Evolutionary conservation across 2,329 filamentous ascomycete genomes (phyloP).

Genomic region (Sporothrix humicola): DNA sequence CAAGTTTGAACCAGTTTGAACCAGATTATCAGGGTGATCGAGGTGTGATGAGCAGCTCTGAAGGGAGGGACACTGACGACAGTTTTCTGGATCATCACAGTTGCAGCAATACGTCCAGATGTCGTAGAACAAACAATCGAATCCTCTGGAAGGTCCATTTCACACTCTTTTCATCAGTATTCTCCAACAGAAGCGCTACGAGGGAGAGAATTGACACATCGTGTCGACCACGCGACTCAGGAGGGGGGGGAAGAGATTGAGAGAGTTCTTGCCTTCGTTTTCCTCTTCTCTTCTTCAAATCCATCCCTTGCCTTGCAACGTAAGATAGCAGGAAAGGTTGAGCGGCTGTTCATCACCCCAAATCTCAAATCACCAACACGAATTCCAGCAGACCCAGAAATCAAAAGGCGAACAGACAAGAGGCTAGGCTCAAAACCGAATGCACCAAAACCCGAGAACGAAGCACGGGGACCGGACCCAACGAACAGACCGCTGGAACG

Average conservation of each 20-base stretch:
- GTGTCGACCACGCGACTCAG: constrained; percentile 9
- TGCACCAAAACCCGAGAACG: constrained; percentile 16
- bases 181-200: constrained; percentile 6
- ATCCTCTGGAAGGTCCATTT: neutral
- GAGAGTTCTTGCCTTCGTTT: neutral
- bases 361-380: too few relatives aligned
- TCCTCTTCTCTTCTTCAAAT: neutral
- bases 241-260: neutral
- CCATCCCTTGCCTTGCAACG: neutral
- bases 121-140: constrained; percentile 7
- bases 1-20: constrained; percentile 26
- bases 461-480: constrained; percentile 19
- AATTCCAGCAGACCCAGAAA: too few relatives aligned
- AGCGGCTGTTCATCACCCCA: too few relatives aligned
- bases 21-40: constrained; percentile 13
- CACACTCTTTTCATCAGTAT: too few relatives aligned
- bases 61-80: neutral
- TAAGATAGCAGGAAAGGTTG: neutral
- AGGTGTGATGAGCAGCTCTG: too few relatives aligned
- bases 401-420: neutral
- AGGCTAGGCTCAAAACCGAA: neutral
- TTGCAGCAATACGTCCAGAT: neutral
- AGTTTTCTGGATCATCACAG: constrained; percentile 4
- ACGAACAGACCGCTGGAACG: constrained; percentile 18
- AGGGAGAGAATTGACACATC: neutral